Percentiles rank a stretch among this genome's conserved stretches.
Evolutionary conservation across 352 stramenopile species (phyloP).

Genomic region (Phytophthora idaei): DNA sequence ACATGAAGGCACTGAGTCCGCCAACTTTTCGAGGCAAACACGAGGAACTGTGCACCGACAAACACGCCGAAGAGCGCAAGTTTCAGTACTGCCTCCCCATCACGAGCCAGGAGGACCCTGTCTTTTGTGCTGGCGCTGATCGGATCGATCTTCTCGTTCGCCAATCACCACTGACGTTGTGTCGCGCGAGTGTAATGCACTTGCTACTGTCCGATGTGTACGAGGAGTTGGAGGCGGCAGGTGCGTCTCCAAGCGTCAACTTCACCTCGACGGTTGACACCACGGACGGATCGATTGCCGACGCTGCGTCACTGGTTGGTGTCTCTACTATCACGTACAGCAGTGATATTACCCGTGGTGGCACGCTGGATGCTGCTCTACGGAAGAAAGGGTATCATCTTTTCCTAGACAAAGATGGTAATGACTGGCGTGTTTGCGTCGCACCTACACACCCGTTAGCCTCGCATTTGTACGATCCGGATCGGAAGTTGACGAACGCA

Average conservation of each 20-base stretch:
- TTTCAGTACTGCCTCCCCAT: slow-evolving; percentile 52
- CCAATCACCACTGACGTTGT: slow-evolving; percentile 24
- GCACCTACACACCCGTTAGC: slow-evolving; percentile 43
- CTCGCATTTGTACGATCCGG: slow-evolving; percentile 41
- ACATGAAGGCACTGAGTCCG: slow-evolving; percentile 4
- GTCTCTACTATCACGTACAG: no score
- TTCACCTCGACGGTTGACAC: no score
- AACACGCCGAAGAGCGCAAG: slow-evolving; percentile 1
- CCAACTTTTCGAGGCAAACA: slow-evolving; percentile 30
- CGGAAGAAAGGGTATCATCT: slow-evolving; percentile 49
- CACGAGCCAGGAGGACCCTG: slow-evolving; percentile 40
- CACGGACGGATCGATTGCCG: no score
- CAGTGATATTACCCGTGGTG: no score
- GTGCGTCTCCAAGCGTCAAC: slow-evolving; percentile 26
- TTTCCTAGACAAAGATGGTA: slow-evolving; percentile 5
- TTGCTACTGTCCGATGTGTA: slow-evolving; percentile 21
- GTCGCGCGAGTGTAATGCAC: slow-evolving; percentile 49
- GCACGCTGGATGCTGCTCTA: no score
- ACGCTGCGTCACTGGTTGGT: no score
- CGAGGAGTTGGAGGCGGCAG: slow-evolving; percentile 13
- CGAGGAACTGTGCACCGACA: slow-evolving; percentile 11
- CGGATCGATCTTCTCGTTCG: slow-evolving; percentile 43
- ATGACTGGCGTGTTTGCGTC: slow-evolving; percentile 37
- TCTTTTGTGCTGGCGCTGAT: slow-evolving; percentile 45
- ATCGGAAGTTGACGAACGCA: slow-evolving; percentile 8